These are phyloP conservation scores for Paramecium primaurelia DNA, from an alignment of 73 alveolate genomes.

Conservation along the genomic window DNA sequence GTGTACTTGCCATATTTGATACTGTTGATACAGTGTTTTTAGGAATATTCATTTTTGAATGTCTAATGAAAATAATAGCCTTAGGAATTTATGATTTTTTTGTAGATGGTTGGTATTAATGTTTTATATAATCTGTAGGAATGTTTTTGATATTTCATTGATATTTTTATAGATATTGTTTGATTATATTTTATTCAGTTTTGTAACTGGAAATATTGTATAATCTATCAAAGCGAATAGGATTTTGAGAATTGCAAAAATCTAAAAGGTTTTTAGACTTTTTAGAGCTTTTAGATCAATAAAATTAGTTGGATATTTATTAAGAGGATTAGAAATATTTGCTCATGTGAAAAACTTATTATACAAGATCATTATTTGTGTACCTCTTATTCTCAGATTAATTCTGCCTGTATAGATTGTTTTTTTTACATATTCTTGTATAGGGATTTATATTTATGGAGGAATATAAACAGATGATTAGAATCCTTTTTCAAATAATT, in stretches of 20 bases:
- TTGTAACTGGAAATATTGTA: conserved; percentile 2
- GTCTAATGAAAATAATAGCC: neutral
- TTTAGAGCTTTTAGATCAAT: conserved; percentile 60
- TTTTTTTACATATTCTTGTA: neutral
- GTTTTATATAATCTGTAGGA: neutral
- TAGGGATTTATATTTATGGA: conserved; percentile 46
- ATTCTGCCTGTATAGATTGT: conserved; percentile 16
- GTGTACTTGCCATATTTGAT: neutral
- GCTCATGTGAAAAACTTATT: conserved; percentile 35
- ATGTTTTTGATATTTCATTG: conserved; percentile 40
- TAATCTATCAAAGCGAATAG: conserved; percentile 54
- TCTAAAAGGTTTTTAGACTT: conserved; percentile 52
- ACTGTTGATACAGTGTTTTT: neutral
- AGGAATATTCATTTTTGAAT: neutral
- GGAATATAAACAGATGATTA: neutral
- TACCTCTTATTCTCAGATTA: conserved; percentile 47
- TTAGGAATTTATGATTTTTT: conserved; percentile 9
- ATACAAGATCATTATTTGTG: conserved; percentile 52
- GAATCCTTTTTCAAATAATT: neutral
- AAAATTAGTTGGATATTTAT: conserved; percentile 6
- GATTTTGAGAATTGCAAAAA: conserved; percentile 54
- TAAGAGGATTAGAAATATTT: conserved; percentile 51
- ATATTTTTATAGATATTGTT: conserved; percentile 31
- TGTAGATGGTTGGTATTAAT: conserved; percentile 13
- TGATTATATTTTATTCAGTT: conserved; percentile 46